A percentile compares a stretch with the other conserved stretches of the same genome.
These are phyloP conservation scores for Termitomyces eurrhizus DNA, from an alignment of 768 basidiomycete species.

Conservation along the genomic window DNA sequence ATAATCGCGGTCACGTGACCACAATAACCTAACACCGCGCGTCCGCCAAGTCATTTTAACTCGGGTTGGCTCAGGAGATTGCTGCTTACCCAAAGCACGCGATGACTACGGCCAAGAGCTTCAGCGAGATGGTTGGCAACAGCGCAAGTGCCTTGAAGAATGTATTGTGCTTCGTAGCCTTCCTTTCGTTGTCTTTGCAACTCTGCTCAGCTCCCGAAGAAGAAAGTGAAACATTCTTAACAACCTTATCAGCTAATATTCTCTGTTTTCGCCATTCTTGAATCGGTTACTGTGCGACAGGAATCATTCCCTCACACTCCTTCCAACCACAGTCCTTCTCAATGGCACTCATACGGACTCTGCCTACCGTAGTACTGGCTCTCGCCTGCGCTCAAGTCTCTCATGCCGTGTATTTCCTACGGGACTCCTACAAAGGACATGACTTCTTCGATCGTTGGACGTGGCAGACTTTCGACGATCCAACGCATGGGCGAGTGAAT, in stretches of 20 bases:
- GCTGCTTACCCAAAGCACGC: neutral
- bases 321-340: conserved; percentile 3
- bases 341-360: neutral
- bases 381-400: neutral
- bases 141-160: neutral
- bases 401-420: conserved; percentile 7
- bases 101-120: neutral
- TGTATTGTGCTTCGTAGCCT: neutral
- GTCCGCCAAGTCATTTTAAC: neutral
- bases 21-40: neutral
- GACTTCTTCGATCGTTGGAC: conserved; percentile 43
- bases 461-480: conserved; percentile 51
- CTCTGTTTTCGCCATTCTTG: neutral
- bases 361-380: conserved; percentile 3
- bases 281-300: neutral
- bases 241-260: neutral
- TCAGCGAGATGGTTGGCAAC: too few relatives aligned
- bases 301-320: conserved; percentile 1
- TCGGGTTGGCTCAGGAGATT: neutral
- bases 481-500: conserved; percentile 65
- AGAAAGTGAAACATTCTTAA: conserved; percentile 1
- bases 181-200: neutral
- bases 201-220: neutral
- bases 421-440: conserved; percentile 11
- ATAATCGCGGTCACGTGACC: neutral